Evolutionary conservation across 345 rosid species (phyloP), one percentile per base, ranked within the genome.

Genomic region (Aurinia saxatilis): DNA sequence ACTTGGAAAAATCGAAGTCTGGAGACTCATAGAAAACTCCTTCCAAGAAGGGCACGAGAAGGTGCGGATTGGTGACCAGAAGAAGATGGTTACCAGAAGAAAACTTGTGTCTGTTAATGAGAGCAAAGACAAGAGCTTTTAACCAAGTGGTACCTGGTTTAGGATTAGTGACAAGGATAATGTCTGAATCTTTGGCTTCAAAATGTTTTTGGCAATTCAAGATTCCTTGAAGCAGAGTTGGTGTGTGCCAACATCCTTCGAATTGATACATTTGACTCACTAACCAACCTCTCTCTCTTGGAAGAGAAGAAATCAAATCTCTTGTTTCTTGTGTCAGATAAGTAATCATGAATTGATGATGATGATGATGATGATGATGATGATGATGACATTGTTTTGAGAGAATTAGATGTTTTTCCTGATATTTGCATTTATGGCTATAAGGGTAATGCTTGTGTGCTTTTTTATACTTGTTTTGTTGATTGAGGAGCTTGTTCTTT

Each of bases 141-240:
- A 85, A 44, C 91, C 84, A 82, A 5, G 86, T 81, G 36, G 84
- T 77, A 59, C 91, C 91, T 35, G 83, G 74, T 51, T 82, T 81
- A 6, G 86, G 84, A 49, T 66, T 60, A 30, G 88, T 76, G 45
- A 76, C 73, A 0, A 77, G 77, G 50, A 81, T 52, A 48, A 82
- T 39, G 54, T 85, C 84, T n/a, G 76, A 48, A 16, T 72, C 61
- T 1, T 59, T 57, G 30, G 84, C 81, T 36, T 75, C 66, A 41
- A 82, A 85, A 35, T 58, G 63, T 2, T 56, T 55, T 51, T 77
- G 82, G 56, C 77, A 80, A 5, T 41, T 6, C 10, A 80, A n/a
- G 34, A 40, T 27, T 49, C 65, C 65, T 50, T 59, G 66, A 39
- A 68, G 21, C 0, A 50, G 5, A 50, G 65, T 58, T 31, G 18